These are phyloP conservation scores for Staphylotrichum tortipilum DNA, from an alignment of 495 filamentous ascomycete species.

Conservation along the genomic window DNA sequence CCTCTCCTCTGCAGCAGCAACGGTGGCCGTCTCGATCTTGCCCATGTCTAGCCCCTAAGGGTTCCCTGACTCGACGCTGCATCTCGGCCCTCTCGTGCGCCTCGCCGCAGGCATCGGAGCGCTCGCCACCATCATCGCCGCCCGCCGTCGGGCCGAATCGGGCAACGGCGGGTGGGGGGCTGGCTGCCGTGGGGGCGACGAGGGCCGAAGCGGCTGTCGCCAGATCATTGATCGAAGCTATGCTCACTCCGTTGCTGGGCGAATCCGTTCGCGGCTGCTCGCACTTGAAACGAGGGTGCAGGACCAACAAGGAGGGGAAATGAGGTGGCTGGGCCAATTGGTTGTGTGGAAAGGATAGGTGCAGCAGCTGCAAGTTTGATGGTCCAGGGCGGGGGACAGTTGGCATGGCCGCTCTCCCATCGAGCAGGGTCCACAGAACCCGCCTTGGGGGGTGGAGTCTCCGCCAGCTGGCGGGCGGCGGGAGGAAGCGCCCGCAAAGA, in stretches of 20 bases:
- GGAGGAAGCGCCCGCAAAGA: too few relatives aligned
- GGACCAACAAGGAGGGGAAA: neutral
- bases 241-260: conserved; percentile 1
- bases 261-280: neutral
- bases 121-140: neutral
- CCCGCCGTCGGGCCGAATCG: conserved; percentile 1
- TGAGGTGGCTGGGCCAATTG: conserved; percentile 6
- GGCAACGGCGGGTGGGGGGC: conserved; percentile 5
- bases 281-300: neutral
- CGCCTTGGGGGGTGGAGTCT: too few relatives aligned
- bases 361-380: neutral
- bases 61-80: conserved; percentile 67
- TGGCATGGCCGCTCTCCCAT: too few relatives aligned
- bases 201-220: conserved; percentile 33
- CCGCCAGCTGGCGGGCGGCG: too few relatives aligned
- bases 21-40: conserved; percentile 25
- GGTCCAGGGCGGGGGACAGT: too few relatives aligned
- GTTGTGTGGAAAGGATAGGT: neutral
- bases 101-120: conserved; percentile 49
- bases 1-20: neutral
- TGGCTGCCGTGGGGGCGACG: conserved; percentile 9
- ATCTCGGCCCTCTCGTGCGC: conserved; percentile 80
- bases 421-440: too few relatives aligned
- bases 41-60: conserved; percentile 55
- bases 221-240: conserved; percentile 39